Evolutionary conservation across 768 basidiomycete genomes (phyloP).

Genomic region (Tylopilus balloui): DNA sequence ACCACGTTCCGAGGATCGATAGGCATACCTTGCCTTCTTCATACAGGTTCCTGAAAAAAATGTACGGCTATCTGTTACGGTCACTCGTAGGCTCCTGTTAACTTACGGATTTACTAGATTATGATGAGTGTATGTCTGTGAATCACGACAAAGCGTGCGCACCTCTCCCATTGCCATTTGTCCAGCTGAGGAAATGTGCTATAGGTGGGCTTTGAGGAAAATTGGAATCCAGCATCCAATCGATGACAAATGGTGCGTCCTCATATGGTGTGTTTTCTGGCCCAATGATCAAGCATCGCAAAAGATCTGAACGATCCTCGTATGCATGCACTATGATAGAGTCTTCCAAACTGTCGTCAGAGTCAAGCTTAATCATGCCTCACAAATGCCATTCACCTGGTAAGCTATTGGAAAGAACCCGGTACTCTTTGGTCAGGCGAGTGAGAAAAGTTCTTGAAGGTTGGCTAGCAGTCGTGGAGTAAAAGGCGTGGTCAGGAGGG

Average conservation of each 20-base stretch:
- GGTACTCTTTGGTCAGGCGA: slow-evolving; percentile 81
- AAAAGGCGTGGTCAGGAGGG: slow-evolving; percentile 81
- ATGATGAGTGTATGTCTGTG: not conserved
- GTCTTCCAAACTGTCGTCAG: slow-evolving; percentile 41
- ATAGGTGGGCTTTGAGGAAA: slow-evolving; percentile 80
- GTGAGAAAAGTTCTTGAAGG: slow-evolving; percentile 70
- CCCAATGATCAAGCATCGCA: slow-evolving; percentile 87
- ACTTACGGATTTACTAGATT: slow-evolving; percentile 73
- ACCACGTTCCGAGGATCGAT: slow-evolving; percentile 90
- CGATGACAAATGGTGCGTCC: slow-evolving; percentile 92
- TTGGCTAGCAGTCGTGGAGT: slow-evolving; percentile 52
- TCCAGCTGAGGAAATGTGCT: slow-evolving; percentile 92
- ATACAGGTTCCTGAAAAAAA: slow-evolving; percentile 67
- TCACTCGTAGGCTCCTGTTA: not conserved
- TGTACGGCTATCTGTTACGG: not conserved
- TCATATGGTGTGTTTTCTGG: slow-evolving; percentile 94
- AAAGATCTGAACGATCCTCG: slow-evolving; percentile 83
- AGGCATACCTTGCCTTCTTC: slow-evolving; percentile 95
- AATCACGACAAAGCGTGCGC: slow-evolving; percentile 1
- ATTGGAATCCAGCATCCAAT: slow-evolving; percentile 84
- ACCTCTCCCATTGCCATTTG: slow-evolving; percentile 82
- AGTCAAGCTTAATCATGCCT: not conserved
- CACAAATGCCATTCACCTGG: slow-evolving; percentile 56
- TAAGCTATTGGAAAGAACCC: slow-evolving; percentile 68
- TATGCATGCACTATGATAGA: slow-evolving; percentile 87